Evolutionary conservation across 768 basidiomycete genomes (phyloP).

Genomic region (Mycena olivaceomarginata): DNA sequence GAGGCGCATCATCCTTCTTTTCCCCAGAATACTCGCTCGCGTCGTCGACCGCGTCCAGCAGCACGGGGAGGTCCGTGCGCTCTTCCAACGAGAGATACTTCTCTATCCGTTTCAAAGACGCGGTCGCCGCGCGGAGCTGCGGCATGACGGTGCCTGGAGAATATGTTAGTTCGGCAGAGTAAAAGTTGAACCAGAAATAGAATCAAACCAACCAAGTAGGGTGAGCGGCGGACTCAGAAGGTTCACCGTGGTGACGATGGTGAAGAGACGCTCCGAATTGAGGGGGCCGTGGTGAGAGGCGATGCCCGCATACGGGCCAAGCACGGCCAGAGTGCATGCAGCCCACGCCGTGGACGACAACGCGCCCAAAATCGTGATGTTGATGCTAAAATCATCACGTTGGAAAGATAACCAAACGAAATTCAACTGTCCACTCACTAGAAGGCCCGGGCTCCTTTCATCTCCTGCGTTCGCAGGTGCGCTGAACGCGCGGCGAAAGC

Average conservation of each 20-base stretch:
- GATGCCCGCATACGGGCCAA: constrained; percentile 36
- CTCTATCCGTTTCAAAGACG: constrained; percentile 26
- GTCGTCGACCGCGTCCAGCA: not conserved
- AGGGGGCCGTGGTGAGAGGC: constrained; percentile 12
- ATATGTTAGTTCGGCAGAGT: not conserved
- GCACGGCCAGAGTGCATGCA: constrained; percentile 23
- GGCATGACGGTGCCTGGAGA: constrained; percentile 9
- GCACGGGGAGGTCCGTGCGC: not conserved
- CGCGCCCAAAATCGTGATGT: constrained; percentile 32
- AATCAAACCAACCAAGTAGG: constrained; percentile 3
- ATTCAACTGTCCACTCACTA: constrained; percentile 18
- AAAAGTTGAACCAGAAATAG: too few species aligned
- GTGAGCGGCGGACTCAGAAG: constrained; percentile 18
- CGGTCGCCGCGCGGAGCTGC: constrained; percentile 17
- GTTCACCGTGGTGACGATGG: constrained; percentile 25
- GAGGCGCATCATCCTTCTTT: too few species aligned
- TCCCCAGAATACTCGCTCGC: not conserved
- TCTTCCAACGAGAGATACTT: constrained; percentile 30
- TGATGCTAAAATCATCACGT: constrained; percentile 12
- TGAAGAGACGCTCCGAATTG: constrained; percentile 31
- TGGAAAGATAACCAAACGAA: not conserved
- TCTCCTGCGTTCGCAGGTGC: constrained; percentile 23
- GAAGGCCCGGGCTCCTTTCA: constrained; percentile 32
- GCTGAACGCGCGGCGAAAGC: constrained; percentile 8
- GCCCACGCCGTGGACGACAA: constrained; percentile 23